Base-by-base conservation (phyloP, 805 yeast species). In the Pichia paraexigua region DNA sequence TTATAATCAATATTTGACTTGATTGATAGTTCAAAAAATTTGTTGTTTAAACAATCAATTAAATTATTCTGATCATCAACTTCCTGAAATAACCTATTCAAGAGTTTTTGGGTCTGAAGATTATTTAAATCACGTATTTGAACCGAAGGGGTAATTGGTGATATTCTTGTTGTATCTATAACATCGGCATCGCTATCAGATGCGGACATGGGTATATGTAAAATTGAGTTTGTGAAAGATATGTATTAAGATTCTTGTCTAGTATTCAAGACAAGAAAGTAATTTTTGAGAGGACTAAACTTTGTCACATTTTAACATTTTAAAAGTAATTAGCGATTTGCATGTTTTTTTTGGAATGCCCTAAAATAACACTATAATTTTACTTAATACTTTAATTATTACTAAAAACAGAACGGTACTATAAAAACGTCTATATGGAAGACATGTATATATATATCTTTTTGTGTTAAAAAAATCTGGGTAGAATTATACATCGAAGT, bases 11-110 rank as follows among this genome's bases (percentile, higher is more conserved):
- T 40, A 35, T 41, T 40, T 21, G 53, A 37, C 15, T 47, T 45
- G 2, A 47, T 13, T 5, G 53, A 54, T 27, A 52, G 40, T 25
- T 48, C 35, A 15, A 25, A 13, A 7, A 51, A 24, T 6, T 17
- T 53, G 10, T 42, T 48, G 6, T 50, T 41, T 10, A 63, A 49
- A 2, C 22, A 27, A 9, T 60, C 65, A 13, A 57, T 56, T 28
- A 60, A 64, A 9, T 46, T 49, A 37, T 63, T 57, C 46, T 66
- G 66, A 41, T 64, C 71, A 30, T 60, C 62, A 20, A 67, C 43
- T 12, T 61, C 63, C 11, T 63, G 58, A 11, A 66, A 48, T n/a
- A 66, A 51, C 21, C 64, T 49, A 45, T 65, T 61, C 20, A 66
- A 47, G n/a, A 66, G 45, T 10, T 51, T 54, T 41, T 57, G 61